Evolutionary conservation across 1,284 basidiomycete species (phyloP), one percentile per base, ranked within the genome.

Genomic region (Vanrija pseudolonga): DNA sequence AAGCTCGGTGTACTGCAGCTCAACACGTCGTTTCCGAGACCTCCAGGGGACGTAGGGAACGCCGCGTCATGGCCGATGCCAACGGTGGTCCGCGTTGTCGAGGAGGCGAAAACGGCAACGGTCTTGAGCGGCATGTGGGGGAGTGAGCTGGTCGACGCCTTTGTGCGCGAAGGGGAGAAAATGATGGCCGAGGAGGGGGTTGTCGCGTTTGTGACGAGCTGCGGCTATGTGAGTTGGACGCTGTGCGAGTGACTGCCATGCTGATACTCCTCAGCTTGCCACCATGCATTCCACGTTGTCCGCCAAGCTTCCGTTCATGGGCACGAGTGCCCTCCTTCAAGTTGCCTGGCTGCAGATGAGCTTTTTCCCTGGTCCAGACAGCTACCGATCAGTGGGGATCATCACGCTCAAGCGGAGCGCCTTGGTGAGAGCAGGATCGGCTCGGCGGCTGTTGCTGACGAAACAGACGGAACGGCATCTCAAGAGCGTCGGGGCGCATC

Each of bases 281-380:
- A 66, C 64, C 37, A 68, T 68, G 66, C 66, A 68, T 40, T 64
- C 66, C 4, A 44, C 56, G 15, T 44, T 68, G 6, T 55, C 53
- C 19, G 40, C 45, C 8, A 48, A 59, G 12, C 51, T 68, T 8
- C 66, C 66, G 0, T 63, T 48, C 19, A 68, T 68, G 22, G 66
- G 66, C 6, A 66, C 66, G 2, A 49, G 56, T 3, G 23, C 53
- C 28, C 56, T 68, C 1, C 40, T 66, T 7, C 64, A 68, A 37
- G 62, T 68, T 9, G 53, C 62, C 3, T 60, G 63, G 61, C 47
- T 68, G 23, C 64, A 65, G 44, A 53, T 60, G 14, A 45, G 45
- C 17, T 65, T 68, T 46, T 61, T 51, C 56, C 60, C 63, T 0
- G 57, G 52, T 5, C 56, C 51, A 0, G 47, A 62, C 14, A 32